Percentiles rank a stretch among this genome's conserved stretches.
Conservation (phyloP, 257 asterid genomes). For the Solanum appendiculatum region DNA sequence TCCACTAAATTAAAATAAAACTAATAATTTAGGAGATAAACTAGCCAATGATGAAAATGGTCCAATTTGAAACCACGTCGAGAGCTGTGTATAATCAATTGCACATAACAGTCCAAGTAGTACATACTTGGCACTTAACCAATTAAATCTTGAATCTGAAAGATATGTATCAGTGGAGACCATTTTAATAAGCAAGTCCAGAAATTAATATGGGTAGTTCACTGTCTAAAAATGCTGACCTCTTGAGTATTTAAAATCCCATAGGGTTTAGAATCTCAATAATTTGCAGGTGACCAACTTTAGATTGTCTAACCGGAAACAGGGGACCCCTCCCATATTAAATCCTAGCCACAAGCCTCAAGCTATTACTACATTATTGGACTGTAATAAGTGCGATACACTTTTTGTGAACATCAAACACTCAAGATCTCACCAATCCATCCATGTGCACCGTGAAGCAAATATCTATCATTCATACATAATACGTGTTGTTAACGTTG, state of each 20-base stretch:
- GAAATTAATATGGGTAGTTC: constrained; percentile 29
- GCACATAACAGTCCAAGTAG: neutral
- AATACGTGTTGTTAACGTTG: neutral
- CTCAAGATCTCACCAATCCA: neutral
- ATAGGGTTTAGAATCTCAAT: constrained; percentile 1
- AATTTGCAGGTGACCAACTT: constrained; percentile 25
- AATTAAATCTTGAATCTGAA: neutral
- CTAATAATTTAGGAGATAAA: neutral
- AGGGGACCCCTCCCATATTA: constrained; percentile 24
- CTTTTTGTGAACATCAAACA: neutral
- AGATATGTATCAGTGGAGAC: neutral
- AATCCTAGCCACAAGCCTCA: constrained; percentile 1
- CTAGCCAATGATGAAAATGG: neutral
- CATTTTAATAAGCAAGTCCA: neutral
- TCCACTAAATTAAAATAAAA: neutral
- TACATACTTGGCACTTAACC: neutral
- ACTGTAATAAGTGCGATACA: neutral
- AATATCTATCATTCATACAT: neutral
- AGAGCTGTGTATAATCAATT: neutral
- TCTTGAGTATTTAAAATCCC: constrained; percentile 19
- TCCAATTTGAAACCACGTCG: neutral
- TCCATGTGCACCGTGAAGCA: neutral
- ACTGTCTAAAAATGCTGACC: constrained; percentile 20
- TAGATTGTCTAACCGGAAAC: constrained; percentile 21
- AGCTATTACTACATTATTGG: neutral